Base-by-base conservation (phyloP, 495 filamentous ascomycete species). In the Friedmanniomyces simplex region DNA sequence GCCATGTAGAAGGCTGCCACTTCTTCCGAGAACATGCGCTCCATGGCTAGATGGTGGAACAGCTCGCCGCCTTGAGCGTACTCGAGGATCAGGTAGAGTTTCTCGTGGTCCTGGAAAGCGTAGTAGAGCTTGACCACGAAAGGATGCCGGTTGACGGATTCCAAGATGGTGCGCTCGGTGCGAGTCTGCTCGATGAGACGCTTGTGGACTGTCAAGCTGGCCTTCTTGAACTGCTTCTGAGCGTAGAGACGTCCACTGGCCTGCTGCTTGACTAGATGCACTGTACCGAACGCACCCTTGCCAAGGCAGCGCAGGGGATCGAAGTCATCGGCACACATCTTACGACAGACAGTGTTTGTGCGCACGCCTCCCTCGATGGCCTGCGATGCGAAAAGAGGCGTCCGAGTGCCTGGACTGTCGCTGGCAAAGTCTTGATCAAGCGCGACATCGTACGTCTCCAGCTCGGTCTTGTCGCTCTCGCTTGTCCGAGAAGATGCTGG, bases 41-140 rank as follows among this genome's bases (percentile, higher is more conserved):
- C 89, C 62, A 87, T 84, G 37, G 81, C 87, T 12, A 98, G 79
- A 62, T 96, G 90, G 16, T 82, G 83, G 69, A 98, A 98, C 14
- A 98, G 76, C 69, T 98, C 93, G 34, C 93, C 93, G 41, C 93
- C 93, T 69, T 95, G 85, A n/a, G 93, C 93, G 68, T 98, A 98
- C 70, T 98, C 91, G 41, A 98, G 82, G 64, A 98, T 97, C 30
- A 98, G 76, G 69, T 98, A 98, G 12, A 98, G 82, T 73, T 95
- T 98, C 75, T 95, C 89, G 60, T 86, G 91, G 70, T 98, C 94
- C 71, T 98, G 93, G 72, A 98, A 98, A 24, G 93, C 93, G 67
- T 98, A 98, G 74, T 85, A 98, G 12, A 98, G 78, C 67, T 96
- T 97, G 39, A 98, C 93, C 25, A 98, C 88, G 64, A 96, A 97